phyloP scores from a whole-genome alignment of 129 eudicot genomes.

The Flaveria ramosissima region DNA sequence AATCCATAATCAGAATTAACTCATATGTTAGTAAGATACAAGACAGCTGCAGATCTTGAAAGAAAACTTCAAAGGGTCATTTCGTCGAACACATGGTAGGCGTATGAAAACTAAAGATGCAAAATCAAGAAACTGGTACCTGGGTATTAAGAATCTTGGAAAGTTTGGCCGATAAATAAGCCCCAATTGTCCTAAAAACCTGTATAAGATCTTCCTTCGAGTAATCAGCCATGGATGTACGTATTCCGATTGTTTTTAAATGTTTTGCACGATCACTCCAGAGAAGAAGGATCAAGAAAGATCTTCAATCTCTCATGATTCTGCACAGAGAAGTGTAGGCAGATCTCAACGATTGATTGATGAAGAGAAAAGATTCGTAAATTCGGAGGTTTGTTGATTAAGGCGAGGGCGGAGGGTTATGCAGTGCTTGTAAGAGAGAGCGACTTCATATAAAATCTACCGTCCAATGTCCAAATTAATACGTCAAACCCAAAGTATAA shows the following conservation, averaged over 20 bases:
- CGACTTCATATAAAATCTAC: background rate
- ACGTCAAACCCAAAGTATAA: background rate
- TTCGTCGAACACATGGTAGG: constrained; percentile 23
- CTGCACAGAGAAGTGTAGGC: background rate
- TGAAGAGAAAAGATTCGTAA: constrained; percentile 9
- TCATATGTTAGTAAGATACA: background rate
- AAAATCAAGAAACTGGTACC: constrained; percentile 35
- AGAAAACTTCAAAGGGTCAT: background rate
- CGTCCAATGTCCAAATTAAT: constrained; percentile 2
- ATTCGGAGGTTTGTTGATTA: constrained; percentile 23
- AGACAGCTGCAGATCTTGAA: constrained; percentile 12
- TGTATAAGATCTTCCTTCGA: constrained; percentile 71
- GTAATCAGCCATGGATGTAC: constrained; percentile 59
- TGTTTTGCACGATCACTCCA: constrained; percentile 31
- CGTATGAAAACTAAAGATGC: background rate
- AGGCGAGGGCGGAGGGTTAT: background rate
- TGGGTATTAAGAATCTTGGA: constrained; percentile 58
- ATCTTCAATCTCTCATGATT: constrained; percentile 27
- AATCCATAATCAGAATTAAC: background rate
- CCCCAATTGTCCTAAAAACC: constrained; percentile 63
- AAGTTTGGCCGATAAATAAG: constrained; percentile 54
- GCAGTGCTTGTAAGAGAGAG: constrained; percentile 1
- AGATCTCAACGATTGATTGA: constrained; percentile 14
- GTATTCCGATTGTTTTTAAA: background rate
- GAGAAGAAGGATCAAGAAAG: constrained; percentile 15